These are phyloP conservation scores for Erucastrum elatum DNA, from an alignment of 345 rosid genomes.

Conservation along the genomic window DNA sequence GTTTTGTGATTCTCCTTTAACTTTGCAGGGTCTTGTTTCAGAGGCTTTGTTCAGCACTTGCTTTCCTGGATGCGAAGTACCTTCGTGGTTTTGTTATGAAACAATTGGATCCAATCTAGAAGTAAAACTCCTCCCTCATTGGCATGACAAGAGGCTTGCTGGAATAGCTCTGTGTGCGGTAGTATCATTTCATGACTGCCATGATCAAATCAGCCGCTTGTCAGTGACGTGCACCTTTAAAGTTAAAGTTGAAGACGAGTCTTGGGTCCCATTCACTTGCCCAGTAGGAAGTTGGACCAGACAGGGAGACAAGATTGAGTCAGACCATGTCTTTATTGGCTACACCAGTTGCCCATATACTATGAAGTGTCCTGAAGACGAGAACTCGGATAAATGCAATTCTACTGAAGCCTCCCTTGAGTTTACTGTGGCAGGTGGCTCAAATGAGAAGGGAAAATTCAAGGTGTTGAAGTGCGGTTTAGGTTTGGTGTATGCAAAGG, in stretches of 20 bases:
- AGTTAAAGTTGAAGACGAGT: not conserved
- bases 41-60: slow-evolving; percentile 9
- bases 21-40: not conserved
- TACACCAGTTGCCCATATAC: slow-evolving; percentile 21
- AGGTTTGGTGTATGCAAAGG: slow-evolving; percentile 29
- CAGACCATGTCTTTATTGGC: slow-evolving; percentile 24
- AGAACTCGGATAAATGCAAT: not conserved
- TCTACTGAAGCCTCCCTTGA: slow-evolving; percentile 12
- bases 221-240: slow-evolving; percentile 22
- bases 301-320: too few species aligned
- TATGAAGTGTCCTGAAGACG: not conserved
- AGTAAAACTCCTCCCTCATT: slow-evolving; percentile 15
- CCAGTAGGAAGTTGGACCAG: slow-evolving; percentile 27
- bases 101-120: slow-evolving; percentile 13
- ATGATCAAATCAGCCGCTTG: slow-evolving; percentile 4
- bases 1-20: not conserved
- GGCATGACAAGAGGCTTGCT: slow-evolving; percentile 19
- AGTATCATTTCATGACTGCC: slow-evolving; percentile 12
- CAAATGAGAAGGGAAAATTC: not conserved
- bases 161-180: slow-evolving; percentile 25
- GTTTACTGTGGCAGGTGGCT: slow-evolving; percentile 13
- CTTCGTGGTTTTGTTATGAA: not conserved
- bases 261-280: slow-evolving; percentile 11
- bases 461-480: slow-evolving; percentile 30
- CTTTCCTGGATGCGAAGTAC: not conserved